Conservation (phyloP, 352 stramenopile genomes). For the Pythium aquatile region DNA sequence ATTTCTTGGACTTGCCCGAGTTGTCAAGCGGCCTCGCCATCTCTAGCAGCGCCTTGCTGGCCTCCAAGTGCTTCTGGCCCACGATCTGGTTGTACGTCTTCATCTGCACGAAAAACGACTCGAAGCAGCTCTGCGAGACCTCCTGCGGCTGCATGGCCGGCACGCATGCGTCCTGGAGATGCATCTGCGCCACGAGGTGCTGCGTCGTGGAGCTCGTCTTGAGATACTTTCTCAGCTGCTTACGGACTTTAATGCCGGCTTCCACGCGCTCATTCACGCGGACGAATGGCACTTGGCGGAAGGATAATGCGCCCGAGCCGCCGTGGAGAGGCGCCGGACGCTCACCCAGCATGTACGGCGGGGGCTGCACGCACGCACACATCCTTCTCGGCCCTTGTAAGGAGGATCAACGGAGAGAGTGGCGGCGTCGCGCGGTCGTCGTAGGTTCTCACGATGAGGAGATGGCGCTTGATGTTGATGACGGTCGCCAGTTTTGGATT, state of each 20-base stretch:
- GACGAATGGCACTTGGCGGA: constrained; percentile 83
- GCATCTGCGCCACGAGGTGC: constrained; percentile 77
- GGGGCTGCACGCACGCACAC: constrained; percentile 39
- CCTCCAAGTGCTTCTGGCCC: constrained; percentile 71
- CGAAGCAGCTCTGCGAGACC: constrained; percentile 77
- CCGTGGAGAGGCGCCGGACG: constrained; percentile 56
- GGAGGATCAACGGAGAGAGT: constrained; percentile 6
- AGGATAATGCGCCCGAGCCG: constrained; percentile 51
- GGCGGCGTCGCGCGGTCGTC: neutral
- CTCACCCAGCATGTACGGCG: constrained; percentile 82
- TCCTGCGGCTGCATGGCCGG: constrained; percentile 76
- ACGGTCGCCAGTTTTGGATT: neutral
- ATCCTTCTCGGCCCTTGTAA: constrained; percentile 15
- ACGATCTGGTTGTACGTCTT: constrained; percentile 78
- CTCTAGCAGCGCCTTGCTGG: constrained; percentile 72
- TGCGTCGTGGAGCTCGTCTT: constrained; percentile 73
- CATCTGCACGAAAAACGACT: constrained; percentile 76
- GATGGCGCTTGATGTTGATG: constrained; percentile 14
- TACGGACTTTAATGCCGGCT: constrained; percentile 77
- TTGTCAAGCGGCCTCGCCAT: constrained; percentile 80
- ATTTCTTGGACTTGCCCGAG: constrained; percentile 68
- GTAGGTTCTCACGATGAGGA: neutral
- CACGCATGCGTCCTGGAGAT: constrained; percentile 76
- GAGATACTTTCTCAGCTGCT: constrained; percentile 83
- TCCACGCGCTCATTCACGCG: constrained; percentile 75